Evolutionary conservation across 129 eudicot genomes (phyloP), one percentile per base, ranked within the genome.

Genomic region (Gnaphalium uliginosum): DNA sequence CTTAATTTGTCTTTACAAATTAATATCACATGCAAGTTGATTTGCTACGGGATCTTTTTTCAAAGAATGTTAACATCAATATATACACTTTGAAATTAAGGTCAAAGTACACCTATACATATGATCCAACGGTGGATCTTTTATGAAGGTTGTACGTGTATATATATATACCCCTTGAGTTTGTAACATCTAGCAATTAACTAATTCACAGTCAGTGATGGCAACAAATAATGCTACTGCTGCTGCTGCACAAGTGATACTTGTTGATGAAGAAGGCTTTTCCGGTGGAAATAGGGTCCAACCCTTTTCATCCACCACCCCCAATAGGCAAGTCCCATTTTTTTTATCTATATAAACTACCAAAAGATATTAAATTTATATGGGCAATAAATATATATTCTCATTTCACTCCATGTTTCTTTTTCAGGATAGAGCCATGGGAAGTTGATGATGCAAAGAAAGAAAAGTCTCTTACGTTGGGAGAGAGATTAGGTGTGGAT

Each of bases 401-500:
- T 69, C 76, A 30, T 64, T 26, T 33, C 9, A 6, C 15, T 10
- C 19, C 33, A 64, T 73, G 70, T 54, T 22, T 79, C 10, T n/a
- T 59, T 27, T 63, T 77, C 88, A 88, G 96, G 75, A 57, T 67
- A 54, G 84, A 68, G 5, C 79, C 74, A 22, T 50, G 83, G 82
- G 39, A 51, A 60, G 78, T 5, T 76, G 85, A 84, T 72, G 65
- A 78, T 29, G 86, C 66, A 32, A 88, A 82, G 84, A 79, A 77
- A 48, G 71, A 84, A 71, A 33, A 17, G 33, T 68, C 76, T 56
- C 51, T 66, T 60, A 80, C 85, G 60, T 74, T 87, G 33, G 79
- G 91, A 65, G 79, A 87, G 19, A 74, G 92, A 51, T 73, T 92
- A 71, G 97, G 97, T 56, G 18, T 87, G 50, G 72, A 89, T 48